Base-by-base conservation (phyloP, 2,329 filamentous ascomycete genomes). In the Phaeosphaeria sp. region DNA sequence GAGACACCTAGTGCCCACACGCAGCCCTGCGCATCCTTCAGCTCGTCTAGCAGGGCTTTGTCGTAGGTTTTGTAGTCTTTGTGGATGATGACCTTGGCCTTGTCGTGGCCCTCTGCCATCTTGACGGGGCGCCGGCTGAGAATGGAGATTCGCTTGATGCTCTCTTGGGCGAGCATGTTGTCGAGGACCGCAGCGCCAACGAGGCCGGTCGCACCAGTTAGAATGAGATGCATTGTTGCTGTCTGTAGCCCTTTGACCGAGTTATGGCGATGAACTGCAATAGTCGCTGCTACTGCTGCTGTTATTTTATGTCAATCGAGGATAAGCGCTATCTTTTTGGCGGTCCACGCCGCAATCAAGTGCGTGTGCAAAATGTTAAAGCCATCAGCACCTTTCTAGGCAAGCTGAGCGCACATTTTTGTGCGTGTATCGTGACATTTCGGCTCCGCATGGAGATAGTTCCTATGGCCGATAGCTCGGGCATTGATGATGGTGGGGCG, bases 1-100 rank as follows among this genome's bases (percentile, higher is more conserved):
- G 84, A 87, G 48, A 88, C 86, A 0, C 91, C 90, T 71, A 89
- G 80, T 0, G 91, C 90, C 91, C 91, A 93, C 1, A 93, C 87
- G 57, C 87, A 90, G 1, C 87, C 90, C 7, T 83, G 78, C 0
- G 90, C 90, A 21, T 86, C 89, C 51, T 82, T 80, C 0, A 93
- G 79, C 69, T 88, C 80, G 2, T 78, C 74, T 9, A 92, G 80
- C 2, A 92, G 64, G 0, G 80, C 79, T 18, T 82, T 66, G 36
- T 85, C 82, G 71, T 91, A 93, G 1, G 73, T 79, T 13, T 78
- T 75, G 68, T 90, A 93, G 73, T 93, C 88, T 17, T 84, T 81
- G 69, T 92, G 89, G 18, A 89, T 78, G 60, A 92, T 87, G 54
- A 92, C 86, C 22, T 85, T 83, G 57, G 87, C 82, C 59, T 89